Percentiles rank a stretch among this genome's conserved stretches.
Conservation (phyloP, 176 grass and related monocot species). For the Paspalum vaginatum region DNA sequence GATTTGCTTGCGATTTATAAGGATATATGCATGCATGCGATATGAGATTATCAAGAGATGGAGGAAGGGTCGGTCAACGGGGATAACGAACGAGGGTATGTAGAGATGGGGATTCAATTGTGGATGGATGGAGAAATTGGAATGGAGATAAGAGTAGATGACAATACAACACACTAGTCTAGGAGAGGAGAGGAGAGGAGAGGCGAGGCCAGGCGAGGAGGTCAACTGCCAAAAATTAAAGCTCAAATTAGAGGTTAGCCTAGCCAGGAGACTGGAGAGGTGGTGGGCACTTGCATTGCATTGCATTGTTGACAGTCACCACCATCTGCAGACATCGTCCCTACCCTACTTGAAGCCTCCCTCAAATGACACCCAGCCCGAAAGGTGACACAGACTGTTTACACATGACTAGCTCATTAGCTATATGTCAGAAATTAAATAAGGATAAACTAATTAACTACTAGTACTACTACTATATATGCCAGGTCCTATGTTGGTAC, state of each 20-base stretch:
- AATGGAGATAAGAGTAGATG: not conserved
- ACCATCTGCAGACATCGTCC: no score
- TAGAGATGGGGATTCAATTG: not conserved
- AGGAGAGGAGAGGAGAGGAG: no score
- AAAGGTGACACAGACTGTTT: conserved; percentile 27
- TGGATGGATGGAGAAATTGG: not conserved
- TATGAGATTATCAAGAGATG: not conserved
- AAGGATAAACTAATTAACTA: not conserved
- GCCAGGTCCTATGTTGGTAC: not conserved
- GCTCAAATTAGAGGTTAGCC: no score
- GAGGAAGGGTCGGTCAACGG: not conserved
- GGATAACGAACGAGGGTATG: conserved; percentile 8
- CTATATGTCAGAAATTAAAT: not conserved
- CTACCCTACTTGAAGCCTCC: conserved; percentile 82
- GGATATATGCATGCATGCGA: conserved; percentile 6
- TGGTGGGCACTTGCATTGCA: no score
- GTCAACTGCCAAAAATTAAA: no score
- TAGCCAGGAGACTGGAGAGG: no score
- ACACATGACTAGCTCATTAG: not conserved
- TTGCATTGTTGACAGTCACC: no score
- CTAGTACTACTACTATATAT: not conserved
- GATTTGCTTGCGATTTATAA: not conserved
- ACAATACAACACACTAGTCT: no score
- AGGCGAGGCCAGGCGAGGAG: no score
- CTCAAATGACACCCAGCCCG: conserved; percentile 69